Percentiles rank a stretch among this genome's conserved stretches.
phyloP scores from a whole-genome alignment of 306 rosid species.

The Astragalus membranaceus region DNA sequence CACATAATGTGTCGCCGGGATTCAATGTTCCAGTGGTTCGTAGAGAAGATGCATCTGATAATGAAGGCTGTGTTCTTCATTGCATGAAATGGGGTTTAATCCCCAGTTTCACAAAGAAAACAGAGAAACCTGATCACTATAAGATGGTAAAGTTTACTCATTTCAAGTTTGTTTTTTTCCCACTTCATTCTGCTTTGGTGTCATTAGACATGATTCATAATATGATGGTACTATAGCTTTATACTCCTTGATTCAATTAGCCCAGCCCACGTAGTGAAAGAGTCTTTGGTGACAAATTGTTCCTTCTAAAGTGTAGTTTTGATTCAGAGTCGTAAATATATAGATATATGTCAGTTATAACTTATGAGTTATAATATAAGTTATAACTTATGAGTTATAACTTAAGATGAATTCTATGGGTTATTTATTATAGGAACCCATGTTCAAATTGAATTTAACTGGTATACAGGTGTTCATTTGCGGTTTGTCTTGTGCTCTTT shows the following conservation, averaged over 20 bases:
- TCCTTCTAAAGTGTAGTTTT: too few relatives aligned
- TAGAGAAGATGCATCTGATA: conserved; percentile 54
- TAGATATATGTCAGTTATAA: too few relatives aligned
- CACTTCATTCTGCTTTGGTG: not conserved
- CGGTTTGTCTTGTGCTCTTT: too few relatives aligned
- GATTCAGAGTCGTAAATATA: too few relatives aligned
- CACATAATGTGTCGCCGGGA: conserved; percentile 75
- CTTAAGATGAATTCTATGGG: too few relatives aligned
- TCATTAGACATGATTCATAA: not conserved
- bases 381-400: too few relatives aligned
- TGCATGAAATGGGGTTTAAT: conserved; percentile 92
- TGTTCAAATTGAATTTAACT: too few relatives aligned
- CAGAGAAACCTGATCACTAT: conserved; percentile 75
- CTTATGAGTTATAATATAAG: too few relatives aligned
- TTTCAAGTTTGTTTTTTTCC: not conserved
- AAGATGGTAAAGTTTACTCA: conserved; percentile 49
- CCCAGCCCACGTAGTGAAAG: not conserved
- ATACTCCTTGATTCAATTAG: not conserved
- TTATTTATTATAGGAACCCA: too few relatives aligned
- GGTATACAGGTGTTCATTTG: too few relatives aligned
- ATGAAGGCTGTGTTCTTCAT: conserved; percentile 49
- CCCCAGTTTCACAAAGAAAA: conserved; percentile 87
- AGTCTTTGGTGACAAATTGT: not conserved
- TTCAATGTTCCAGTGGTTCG: conserved; percentile 59
- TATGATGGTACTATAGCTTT: not conserved